A percentile compares a stretch with the other conserved stretches of the same genome.
phyloP scores from a whole-genome alignment of 495 filamentous ascomycete genomes.

The Aspergillus sclerotiicarbonarius region DNA sequence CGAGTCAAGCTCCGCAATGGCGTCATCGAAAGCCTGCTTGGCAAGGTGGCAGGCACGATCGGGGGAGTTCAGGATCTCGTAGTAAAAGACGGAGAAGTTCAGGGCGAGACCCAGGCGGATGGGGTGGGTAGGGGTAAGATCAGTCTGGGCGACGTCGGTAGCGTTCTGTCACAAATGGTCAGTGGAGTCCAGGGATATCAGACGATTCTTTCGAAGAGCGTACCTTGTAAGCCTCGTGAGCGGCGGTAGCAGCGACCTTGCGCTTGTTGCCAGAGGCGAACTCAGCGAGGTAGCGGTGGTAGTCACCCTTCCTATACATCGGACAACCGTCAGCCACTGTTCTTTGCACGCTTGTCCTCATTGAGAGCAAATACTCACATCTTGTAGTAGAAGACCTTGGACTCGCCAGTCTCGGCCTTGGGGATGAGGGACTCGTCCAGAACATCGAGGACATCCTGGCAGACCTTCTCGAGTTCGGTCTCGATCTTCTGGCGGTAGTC shows the following conservation, averaged over 20 bases:
- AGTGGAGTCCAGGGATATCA: conserved; percentile 4
- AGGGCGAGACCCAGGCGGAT: conserved; percentile 97
- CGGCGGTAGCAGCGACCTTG: conserved; percentile 92
- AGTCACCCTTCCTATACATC: conserved; percentile 91
- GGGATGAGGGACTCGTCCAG: conserved; percentile 94
- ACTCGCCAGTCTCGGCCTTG: conserved; percentile 97
- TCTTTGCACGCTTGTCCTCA: neutral
- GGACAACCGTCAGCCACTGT: conserved; percentile 16
- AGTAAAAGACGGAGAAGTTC: conserved; percentile 99
- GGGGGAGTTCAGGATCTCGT: conserved; percentile 98
- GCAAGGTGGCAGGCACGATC: conserved; percentile 98
- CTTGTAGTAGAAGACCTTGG: conserved; percentile 99
- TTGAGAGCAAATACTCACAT: conserved; percentile 63
- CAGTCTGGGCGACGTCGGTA: conserved; percentile 96
- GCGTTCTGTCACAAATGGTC: conserved; percentile 64
- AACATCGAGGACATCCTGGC: conserved; percentile 96
- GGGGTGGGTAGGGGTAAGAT: conserved; percentile 96
- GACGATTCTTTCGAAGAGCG: neutral
- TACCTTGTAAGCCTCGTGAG: conserved; percentile 99
- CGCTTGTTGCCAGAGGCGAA: conserved; percentile 99
- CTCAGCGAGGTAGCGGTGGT: conserved; percentile 99
- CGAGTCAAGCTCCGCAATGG: conserved; percentile 98
- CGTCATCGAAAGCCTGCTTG: conserved; percentile 99
- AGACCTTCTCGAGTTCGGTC: conserved; percentile 94
- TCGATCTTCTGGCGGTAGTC: conserved; percentile 99